Conservation (phyloP, 164 flowering plant genomes). For the Echeveria elegans region DNA sequence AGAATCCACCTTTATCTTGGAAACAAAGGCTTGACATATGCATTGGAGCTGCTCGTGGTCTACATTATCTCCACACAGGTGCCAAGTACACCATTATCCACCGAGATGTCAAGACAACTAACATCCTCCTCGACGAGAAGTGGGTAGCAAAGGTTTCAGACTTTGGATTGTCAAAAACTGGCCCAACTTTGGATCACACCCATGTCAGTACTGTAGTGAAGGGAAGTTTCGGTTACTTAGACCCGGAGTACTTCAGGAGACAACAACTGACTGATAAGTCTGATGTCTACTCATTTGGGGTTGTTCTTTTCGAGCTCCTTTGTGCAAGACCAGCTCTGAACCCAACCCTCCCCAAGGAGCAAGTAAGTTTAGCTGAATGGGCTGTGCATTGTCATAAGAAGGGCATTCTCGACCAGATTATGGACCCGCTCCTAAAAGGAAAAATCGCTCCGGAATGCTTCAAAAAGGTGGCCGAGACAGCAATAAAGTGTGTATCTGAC, state of each 20-base stretch:
- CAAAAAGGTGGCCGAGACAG: constrained; percentile 66
- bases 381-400: constrained; percentile 67
- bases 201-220: constrained; percentile 80
- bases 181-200: constrained; percentile 63
- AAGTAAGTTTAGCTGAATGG: constrained; percentile 83
- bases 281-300: constrained; percentile 80
- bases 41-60: constrained; percentile 72
- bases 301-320: constrained; percentile 65
- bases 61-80: constrained; percentile 72
- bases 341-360: constrained; percentile 68
- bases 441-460: constrained; percentile 70
- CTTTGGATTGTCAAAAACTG: constrained; percentile 68
- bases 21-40: constrained; percentile 73
- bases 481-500: constrained; percentile 64
- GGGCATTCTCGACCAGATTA: constrained; percentile 64
- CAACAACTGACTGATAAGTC: constrained; percentile 78
- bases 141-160: constrained; percentile 87
- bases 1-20: constrained; percentile 65
- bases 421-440: constrained; percentile 65
- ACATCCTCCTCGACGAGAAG: constrained; percentile 66
- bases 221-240: constrained; percentile 76
- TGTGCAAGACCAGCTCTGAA: constrained; percentile 78
- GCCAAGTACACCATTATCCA: constrained; percentile 68
- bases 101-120: constrained; percentile 72
- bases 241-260: constrained; percentile 75